phyloP scores from a whole-genome alignment of 1,139 yeast species.

The Kazachstania sp. region DNA sequence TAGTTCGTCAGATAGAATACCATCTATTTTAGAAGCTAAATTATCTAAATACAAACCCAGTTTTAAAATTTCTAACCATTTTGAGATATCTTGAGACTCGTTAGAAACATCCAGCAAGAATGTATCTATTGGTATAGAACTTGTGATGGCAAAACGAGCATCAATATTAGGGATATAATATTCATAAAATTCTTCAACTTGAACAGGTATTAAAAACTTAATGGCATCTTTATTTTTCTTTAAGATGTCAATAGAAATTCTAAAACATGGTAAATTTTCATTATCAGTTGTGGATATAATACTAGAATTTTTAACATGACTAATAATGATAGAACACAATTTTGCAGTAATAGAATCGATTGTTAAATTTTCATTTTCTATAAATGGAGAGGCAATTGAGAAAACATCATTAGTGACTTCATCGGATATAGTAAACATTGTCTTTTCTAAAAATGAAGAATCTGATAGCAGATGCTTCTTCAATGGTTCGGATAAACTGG shows the following conservation, averaged over 20 bases:
- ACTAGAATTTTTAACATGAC: conserved; percentile 8
- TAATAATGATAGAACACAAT: conserved; percentile 15
- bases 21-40: conserved; percentile 13
- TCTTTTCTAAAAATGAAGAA: conserved; percentile 20
- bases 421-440: conserved; percentile 15
- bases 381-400: conserved; percentile 12
- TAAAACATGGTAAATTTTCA: conserved; percentile 4
- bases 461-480: conserved; percentile 15
- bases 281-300: background rate
- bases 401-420: conserved; percentile 10
- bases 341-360: conserved; percentile 13
- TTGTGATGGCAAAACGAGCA: conserved; percentile 38
- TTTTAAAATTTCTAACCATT: conserved; percentile 15
- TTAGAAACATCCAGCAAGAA: conserved; percentile 29
- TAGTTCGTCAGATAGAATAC: conserved; percentile 13
- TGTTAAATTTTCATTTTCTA: conserved; percentile 1
- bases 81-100: conserved; percentile 11
- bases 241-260: conserved; percentile 12
- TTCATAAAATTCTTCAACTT: conserved; percentile 8
- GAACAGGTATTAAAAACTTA: conserved; percentile 12
- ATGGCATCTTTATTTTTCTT: conserved; percentile 4
- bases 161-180: conserved; percentile 26
- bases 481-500: conserved; percentile 21
- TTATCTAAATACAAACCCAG: conserved; percentile 24
- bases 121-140: conserved; percentile 38